These are phyloP conservation scores for Phalaenopsis aphrodite DNA, from an alignment of 106 monocot genomes.

Conservation along the genomic window DNA sequence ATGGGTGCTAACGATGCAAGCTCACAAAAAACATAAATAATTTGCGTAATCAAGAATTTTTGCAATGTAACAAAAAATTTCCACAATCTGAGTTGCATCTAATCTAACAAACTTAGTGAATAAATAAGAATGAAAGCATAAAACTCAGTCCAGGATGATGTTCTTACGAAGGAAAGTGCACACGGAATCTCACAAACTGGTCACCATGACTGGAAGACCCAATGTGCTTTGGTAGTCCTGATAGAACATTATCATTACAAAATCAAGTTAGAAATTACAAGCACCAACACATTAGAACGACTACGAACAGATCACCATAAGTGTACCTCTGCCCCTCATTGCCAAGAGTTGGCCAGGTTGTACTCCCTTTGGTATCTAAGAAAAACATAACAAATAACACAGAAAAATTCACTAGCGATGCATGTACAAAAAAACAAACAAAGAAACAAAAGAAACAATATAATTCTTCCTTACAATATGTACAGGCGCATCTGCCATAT, in stretches of 20 bases:
- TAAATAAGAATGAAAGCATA: neutral
- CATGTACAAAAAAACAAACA: neutral
- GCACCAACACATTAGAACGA: neutral
- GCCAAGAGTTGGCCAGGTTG: conserved; percentile 59
- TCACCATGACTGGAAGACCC: conserved; percentile 66
- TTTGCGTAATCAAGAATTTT: neutral
- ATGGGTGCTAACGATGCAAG: too few relatives aligned
- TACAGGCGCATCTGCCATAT: too few relatives aligned
- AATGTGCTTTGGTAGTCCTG: conserved; percentile 65
- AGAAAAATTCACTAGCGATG: neutral
- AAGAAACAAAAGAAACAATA: neutral
- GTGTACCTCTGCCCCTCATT: conserved; percentile 69
- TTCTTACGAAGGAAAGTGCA: conserved; percentile 76
- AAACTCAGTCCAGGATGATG: neutral
- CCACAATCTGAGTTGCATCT: neutral
- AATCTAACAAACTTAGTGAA: neutral
- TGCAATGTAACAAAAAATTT: neutral
- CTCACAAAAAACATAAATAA: too few relatives aligned
- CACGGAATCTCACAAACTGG: conserved; percentile 68
- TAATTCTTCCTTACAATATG: too few relatives aligned
- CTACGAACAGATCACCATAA: neutral
- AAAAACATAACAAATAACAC: conserved; percentile 5
- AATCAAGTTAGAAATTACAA: neutral
- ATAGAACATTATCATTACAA: conserved; percentile 1
- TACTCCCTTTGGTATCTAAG: conserved; percentile 84